These are phyloP conservation scores for Paraleonurus japonicus DNA, from an alignment of 257 asterid genomes.

Conservation along the genomic window DNA sequence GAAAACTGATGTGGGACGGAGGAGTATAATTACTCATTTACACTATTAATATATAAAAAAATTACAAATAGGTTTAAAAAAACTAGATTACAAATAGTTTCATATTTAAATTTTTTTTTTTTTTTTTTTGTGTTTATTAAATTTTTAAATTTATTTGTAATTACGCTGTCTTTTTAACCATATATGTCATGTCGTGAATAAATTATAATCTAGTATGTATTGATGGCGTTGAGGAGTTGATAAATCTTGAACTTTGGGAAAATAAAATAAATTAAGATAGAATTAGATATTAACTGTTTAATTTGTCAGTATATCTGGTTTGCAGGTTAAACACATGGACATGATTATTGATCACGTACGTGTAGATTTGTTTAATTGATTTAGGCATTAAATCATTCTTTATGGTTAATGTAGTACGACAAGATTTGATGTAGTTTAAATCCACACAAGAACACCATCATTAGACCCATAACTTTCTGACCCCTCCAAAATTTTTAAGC, in stretches of 20 bases:
- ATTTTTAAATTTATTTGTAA: too few species aligned
- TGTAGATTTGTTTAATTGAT: conserved; percentile 20
- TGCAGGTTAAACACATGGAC: conserved; percentile 26
- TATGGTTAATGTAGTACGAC: conserved; percentile 18
- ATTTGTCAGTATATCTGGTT: conserved; percentile 21
- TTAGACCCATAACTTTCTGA: conserved; percentile 33
- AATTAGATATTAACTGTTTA: background rate
- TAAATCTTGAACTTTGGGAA: background rate
- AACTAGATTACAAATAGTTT: too few species aligned
- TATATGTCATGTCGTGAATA: background rate
- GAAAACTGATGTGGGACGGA: too few species aligned
- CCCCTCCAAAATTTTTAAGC: conserved; percentile 16
- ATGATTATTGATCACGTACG: conserved; percentile 24
- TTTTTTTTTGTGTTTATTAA: too few species aligned
- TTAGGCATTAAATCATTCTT: background rate
- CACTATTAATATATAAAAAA: too few species aligned
- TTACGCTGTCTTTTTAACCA: too few species aligned
- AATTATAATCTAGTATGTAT: background rate
- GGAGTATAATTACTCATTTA: too few species aligned
- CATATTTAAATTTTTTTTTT: too few species aligned
- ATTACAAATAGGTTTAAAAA: too few species aligned
- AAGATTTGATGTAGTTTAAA: conserved; percentile 25
- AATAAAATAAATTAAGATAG: background rate
- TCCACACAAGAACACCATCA: conserved; percentile 17
- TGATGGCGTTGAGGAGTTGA: background rate